A percentile compares a stretch with the other conserved stretches of the same genome.
phyloP scores from a whole-genome alignment of 139 green algal species.

The Micractinium conductrix region DNA sequence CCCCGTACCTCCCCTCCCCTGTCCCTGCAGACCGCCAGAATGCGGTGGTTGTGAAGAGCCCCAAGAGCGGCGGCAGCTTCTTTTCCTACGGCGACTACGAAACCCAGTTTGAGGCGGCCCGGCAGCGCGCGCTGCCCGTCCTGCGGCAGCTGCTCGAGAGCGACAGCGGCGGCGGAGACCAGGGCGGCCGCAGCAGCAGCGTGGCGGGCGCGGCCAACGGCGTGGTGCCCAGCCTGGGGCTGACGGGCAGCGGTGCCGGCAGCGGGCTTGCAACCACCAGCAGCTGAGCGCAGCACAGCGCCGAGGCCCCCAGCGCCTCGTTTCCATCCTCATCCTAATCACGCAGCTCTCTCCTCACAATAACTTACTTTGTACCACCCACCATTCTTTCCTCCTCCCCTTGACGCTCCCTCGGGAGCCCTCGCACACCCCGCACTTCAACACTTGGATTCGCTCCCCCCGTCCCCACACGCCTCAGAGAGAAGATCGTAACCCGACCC shows the following conservation, averaged over 20 bases:
- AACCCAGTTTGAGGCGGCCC: slow-evolving; percentile 61
- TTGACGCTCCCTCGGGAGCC: too few species aligned
- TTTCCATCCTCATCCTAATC: too few species aligned
- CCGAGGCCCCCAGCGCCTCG: too few species aligned
- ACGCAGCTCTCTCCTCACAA: too few species aligned
- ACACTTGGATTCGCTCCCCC: too few species aligned
- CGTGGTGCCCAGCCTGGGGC: not conserved
- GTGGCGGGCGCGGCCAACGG: not conserved
- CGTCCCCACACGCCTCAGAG: too few species aligned
- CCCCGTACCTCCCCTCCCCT: not conserved
- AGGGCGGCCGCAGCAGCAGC: not conserved
- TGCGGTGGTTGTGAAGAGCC: slow-evolving; percentile 70
- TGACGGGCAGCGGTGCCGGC: not conserved
- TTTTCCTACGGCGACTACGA: slow-evolving; percentile 83
- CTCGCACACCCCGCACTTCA: too few species aligned
- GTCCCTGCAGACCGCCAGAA: slow-evolving; percentile 46
- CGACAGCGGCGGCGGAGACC: not conserved
- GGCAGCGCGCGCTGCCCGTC: slow-evolving; percentile 49
- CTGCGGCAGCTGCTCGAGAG: slow-evolving; percentile 34
- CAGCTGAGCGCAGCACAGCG: not conserved
- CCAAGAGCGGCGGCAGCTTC: slow-evolving; percentile 76
- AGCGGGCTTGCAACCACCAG: not conserved
- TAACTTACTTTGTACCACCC: too few species aligned
- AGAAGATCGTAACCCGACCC: too few species aligned
- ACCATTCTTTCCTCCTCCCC: too few species aligned